phyloP scores from a whole-genome alignment of 164 flowering plant genomes.

The Sextonia rubra region DNA sequence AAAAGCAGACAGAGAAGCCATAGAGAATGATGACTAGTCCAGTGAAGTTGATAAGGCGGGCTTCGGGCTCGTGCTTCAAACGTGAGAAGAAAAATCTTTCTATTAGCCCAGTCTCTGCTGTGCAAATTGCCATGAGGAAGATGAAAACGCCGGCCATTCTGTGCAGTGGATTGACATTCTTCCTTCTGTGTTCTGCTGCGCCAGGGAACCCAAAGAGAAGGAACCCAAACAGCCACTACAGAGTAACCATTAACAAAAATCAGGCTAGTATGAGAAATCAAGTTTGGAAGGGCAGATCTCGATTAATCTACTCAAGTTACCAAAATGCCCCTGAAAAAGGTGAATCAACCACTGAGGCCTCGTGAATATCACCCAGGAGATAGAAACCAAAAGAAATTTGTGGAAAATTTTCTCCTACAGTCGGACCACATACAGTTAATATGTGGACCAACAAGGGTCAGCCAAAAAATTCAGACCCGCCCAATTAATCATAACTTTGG shows the following conservation, averaged over 20 bases:
- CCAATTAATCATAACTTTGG: no score
- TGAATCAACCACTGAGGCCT: no score
- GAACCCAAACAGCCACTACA: constrained; percentile 48
- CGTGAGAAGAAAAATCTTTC: not conserved
- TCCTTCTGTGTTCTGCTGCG: constrained; percentile 30
- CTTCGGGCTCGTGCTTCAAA: constrained; percentile 23
- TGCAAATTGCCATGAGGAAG: constrained; percentile 35
- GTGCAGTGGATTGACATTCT: constrained; percentile 49
- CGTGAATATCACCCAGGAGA: not conserved
- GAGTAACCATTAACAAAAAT: not conserved
- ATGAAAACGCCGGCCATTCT: constrained; percentile 38
- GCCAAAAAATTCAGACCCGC: no score
- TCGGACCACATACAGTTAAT: no score
- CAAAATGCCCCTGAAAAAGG: no score
- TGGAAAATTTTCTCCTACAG: no score
- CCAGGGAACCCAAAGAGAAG: constrained; percentile 42
- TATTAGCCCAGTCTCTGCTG: constrained; percentile 2
- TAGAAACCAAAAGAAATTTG: not conserved
- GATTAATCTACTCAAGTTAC: no score
- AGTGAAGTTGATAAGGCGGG: constrained; percentile 49
- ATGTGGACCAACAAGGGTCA: no score
- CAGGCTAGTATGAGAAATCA: not conserved
- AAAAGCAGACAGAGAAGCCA: constrained; percentile 31
- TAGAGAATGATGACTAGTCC: constrained; percentile 53
- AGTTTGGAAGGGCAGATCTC: not conserved